These are phyloP conservation scores for Dendrostoma leiphaemia DNA, from an alignment of 2,329 filamentous ascomycete genomes.

Conservation along the genomic window DNA sequence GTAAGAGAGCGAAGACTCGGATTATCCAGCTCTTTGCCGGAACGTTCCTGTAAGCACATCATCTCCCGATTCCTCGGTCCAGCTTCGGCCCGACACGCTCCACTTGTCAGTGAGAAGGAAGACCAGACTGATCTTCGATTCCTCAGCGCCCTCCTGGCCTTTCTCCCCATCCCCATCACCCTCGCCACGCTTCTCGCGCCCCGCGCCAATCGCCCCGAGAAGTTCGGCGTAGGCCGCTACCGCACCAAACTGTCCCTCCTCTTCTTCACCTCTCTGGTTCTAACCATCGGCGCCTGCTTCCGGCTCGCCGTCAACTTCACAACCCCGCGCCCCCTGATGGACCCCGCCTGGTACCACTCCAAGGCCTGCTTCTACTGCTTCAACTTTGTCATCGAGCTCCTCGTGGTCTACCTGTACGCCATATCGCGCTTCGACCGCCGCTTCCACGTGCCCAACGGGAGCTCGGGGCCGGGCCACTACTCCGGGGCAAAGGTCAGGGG, in stretches of 20 bases:
- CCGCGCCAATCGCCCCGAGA: conserved; percentile 40
- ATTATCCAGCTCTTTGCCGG: conserved; percentile 62
- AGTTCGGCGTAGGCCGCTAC: conserved; percentile 67
- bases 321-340: conserved; percentile 38
- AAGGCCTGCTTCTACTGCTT: conserved; percentile 77
- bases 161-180: conserved; percentile 62
- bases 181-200: conserved; percentile 47
- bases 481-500: not conserved
- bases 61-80: too few relatives aligned
- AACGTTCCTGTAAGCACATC: conserved; percentile 61
- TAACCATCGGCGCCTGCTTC: conserved; percentile 69
- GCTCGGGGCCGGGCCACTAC: conserved; percentile 18
- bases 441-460: conserved; percentile 52
- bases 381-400: conserved; percentile 72
- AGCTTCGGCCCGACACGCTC: too few relatives aligned
- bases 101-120: conserved; percentile 42
- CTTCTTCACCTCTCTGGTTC: conserved; percentile 53
- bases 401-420: conserved; percentile 67
- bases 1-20: conserved; percentile 51
- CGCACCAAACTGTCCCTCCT: conserved; percentile 66
- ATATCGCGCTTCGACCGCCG: conserved; percentile 69
- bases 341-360: conserved; percentile 68
- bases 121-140: not conserved
- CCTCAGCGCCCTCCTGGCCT: conserved; percentile 53
- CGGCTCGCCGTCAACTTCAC: conserved; percentile 59